Evolutionary conservation across 345 rosid species (phyloP), one percentile per base, ranked within the genome.

Genomic region (Isatis tinctoria): DNA sequence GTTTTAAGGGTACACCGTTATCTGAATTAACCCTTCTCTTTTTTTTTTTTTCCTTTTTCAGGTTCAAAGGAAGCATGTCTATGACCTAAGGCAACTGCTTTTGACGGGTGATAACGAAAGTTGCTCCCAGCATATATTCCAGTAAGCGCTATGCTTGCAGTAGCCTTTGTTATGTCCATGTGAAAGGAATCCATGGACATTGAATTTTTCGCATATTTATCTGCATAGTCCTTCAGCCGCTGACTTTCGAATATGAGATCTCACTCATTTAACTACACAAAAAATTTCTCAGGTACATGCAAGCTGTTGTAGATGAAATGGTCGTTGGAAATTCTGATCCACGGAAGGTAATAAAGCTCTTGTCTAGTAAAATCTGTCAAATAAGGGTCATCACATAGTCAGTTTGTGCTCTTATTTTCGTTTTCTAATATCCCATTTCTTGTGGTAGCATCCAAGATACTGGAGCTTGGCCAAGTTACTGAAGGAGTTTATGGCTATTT

Each of bases 1-100:
- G 35, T 22, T 54, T 20, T 22, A 22, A 37, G 22, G 49, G 12
- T 45, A 60, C 17, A 51, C 70, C 5, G 17, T 43, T 62, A 61
- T 41, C 64, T 63, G 28, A 66, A 24, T 70, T 17, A 40, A 48
- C 59, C 61, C 65, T 71, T n/a, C n/a, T n/a, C 67, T 52, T 27
- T 24, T 36, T 59, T 45, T 49, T 22, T 14, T 45, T 17, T 59
- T 54, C 36, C 69, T 76, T 41, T 71, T 76, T 10, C 77, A 93
- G 98, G 98, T 91, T 56, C 98, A 93, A 81, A 91, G 98, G 81
- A 93, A 88, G 85, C 98, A 93, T 80, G 98, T 93, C 68, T 93
- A 93, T 69, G 85, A 87, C 57, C 87, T 91, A 26, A 84, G 98
- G 82, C 98, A 93, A 72, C 80, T 85, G 74, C 89, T 93, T 76